Conservation (phyloP, 768 basidiomycete species). For the Leccinum fibrillosum region DNA sequence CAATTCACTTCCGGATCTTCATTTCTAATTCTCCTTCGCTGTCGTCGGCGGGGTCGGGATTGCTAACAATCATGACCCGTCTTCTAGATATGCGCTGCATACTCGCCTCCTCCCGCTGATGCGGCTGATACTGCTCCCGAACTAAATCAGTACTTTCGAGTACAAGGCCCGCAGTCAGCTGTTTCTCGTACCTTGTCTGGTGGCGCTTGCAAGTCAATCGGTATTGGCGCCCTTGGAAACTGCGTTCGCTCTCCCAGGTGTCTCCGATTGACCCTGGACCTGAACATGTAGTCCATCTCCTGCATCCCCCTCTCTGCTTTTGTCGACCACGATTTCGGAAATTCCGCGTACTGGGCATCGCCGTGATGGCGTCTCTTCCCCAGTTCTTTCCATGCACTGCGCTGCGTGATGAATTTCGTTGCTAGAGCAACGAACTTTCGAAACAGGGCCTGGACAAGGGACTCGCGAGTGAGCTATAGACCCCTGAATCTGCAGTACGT, state of each 20-base stretch:
- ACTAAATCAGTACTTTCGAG: constrained; percentile 3
- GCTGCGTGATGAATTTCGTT: constrained; percentile 21
- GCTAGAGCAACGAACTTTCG: constrained; percentile 22
- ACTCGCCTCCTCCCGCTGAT: constrained; percentile 12
- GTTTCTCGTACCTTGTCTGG: constrained; percentile 17
- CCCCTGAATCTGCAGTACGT: constrained; percentile 8
- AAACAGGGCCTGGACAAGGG: constrained; percentile 19
- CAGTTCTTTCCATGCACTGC: constrained; percentile 16
- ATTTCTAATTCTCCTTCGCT: constrained; percentile 25
- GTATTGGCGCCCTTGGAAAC: constrained; percentile 3
- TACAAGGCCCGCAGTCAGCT: not conserved
- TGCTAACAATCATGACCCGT: constrained; percentile 29
- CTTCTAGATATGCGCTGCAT: constrained; percentile 21
- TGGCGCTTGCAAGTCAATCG: constrained; percentile 9
- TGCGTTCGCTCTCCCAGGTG: constrained; percentile 7
- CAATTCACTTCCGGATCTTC: constrained; percentile 8
- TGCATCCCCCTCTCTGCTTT: constrained; percentile 24
- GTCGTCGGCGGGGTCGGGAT: constrained; percentile 28
- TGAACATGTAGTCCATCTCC: constrained; percentile 25
- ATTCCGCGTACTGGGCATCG: constrained; percentile 19
- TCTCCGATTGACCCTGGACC: constrained; percentile 14
- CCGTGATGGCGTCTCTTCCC: constrained; percentile 4
- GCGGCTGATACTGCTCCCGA: constrained; percentile 8
- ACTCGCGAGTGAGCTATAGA: constrained; percentile 15
- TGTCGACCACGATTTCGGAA: constrained; percentile 26